phyloP scores from a whole-genome alignment of 305 asterid genomes.

The Galium porrigens region DNA sequence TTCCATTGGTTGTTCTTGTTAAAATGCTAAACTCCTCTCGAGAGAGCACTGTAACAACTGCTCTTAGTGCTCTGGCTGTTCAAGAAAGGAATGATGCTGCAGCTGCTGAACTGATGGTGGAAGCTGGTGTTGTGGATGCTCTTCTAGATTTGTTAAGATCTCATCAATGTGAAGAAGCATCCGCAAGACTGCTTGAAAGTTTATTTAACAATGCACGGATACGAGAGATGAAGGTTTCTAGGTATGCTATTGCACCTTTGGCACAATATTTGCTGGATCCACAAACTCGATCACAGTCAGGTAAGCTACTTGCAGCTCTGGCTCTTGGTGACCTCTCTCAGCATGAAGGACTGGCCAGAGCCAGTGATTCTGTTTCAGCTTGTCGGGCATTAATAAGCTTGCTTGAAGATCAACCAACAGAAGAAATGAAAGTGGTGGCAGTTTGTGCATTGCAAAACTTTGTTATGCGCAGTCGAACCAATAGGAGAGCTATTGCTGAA shows the following conservation, averaged over 20 bases:
- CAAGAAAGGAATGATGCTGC: constrained; percentile 55
- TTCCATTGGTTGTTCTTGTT: constrained; percentile 58
- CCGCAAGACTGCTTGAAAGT: constrained; percentile 60
- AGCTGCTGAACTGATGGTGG: constrained; percentile 57
- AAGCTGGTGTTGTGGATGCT: constrained; percentile 73
- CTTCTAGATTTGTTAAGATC: constrained; percentile 66
- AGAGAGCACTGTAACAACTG: constrained; percentile 40
- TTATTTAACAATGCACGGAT: constrained; percentile 47
- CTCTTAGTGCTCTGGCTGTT: constrained; percentile 52
- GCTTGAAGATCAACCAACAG: constrained; percentile 73
- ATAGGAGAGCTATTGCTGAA: constrained; percentile 79
- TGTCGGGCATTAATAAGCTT: constrained; percentile 56
- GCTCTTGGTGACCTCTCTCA: constrained; percentile 83
- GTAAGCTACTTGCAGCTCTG: constrained; percentile 68
- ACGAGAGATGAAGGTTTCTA: constrained; percentile 64
- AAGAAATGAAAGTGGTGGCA: constrained; percentile 67
- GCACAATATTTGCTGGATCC: constrained; percentile 82
- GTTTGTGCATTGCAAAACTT: constrained; percentile 74
- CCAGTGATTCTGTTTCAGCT: constrained; percentile 60
- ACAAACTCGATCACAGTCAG: constrained; percentile 58
- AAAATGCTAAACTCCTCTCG: constrained; percentile 49
- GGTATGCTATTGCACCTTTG: constrained; percentile 70
- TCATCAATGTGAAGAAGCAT: constrained; percentile 60
- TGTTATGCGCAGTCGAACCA: constrained; percentile 69
- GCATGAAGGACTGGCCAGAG: constrained; percentile 73